A percentile compares a stretch with the other conserved stretches of the same genome.
Conservation (phyloP, 2,329 filamentous ascomycete genomes). For the Stromatinia cepivora region DNA sequence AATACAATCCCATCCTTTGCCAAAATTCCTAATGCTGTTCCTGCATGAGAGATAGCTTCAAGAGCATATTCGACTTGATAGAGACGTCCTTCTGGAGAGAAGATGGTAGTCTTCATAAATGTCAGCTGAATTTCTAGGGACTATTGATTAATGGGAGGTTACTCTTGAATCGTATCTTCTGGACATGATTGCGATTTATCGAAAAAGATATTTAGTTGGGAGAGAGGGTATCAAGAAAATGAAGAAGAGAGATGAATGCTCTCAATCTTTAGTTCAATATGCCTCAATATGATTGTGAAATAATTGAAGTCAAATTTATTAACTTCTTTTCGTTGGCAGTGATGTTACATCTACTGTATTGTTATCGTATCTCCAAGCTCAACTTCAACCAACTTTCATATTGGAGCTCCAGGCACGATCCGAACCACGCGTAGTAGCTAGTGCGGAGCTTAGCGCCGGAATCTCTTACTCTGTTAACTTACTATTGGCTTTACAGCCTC, state of each 20-base stretch:
- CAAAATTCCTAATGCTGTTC: conserved; percentile 93
- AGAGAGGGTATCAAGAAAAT: not conserved
- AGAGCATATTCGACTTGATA: conserved; percentile 99
- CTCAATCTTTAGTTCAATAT: not conserved
- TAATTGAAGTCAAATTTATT: conserved; percentile 9
- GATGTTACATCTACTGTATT: not conserved
- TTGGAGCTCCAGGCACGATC: conserved; percentile 37
- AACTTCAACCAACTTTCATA: conserved; percentile 25
- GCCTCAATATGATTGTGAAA: not conserved
- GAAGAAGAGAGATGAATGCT: conserved; percentile 3
- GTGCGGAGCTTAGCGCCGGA: conserved; percentile 23
- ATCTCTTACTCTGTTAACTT: not conserved
- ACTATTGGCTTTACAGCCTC: conserved; percentile 18
- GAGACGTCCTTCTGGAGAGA: conserved; percentile 96
- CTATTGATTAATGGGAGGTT: conserved; percentile 45
- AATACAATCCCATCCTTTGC: conserved; percentile 98
- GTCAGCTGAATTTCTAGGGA: conserved; percentile 31
- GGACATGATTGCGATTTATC: conserved; percentile 63
- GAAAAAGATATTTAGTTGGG: not conserved
- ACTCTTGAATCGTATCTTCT: conserved; percentile 97
- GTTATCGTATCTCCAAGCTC: conserved; percentile 21
- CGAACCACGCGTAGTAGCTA: conserved; percentile 28
- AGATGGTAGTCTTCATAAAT: conserved; percentile 83
- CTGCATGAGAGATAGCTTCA: conserved; percentile 97
- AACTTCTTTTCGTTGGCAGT: conserved; percentile 23